Conservation (phyloP, 148 eudicot genomes). For the Chenopodium berlandieri region DNA sequence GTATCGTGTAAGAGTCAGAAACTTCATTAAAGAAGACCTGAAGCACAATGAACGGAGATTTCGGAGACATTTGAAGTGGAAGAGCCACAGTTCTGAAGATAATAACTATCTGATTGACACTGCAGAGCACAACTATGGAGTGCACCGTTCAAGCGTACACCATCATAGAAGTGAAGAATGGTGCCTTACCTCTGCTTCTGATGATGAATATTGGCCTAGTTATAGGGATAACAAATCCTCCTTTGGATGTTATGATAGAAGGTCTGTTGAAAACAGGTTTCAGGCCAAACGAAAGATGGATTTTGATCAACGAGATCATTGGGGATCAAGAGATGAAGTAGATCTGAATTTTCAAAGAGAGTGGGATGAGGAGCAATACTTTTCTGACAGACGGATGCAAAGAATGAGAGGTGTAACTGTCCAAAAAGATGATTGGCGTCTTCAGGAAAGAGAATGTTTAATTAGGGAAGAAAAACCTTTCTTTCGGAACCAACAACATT, state of each 20-base stretch:
- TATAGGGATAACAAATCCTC: conserved; percentile 13
- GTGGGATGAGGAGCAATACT: conserved; percentile 22
- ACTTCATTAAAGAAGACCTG: conserved; percentile 11
- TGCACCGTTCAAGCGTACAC: conserved; percentile 2
- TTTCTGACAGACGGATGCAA: conserved; percentile 17
- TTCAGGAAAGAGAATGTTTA: conserved; percentile 18
- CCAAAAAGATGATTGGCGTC: conserved; percentile 23
- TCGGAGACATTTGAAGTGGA: conserved; percentile 18
- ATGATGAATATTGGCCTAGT: conserved; percentile 20
- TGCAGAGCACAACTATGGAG: not conserved
- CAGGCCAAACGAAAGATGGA: not conserved
- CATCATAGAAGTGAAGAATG: conserved; percentile 13
- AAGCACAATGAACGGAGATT: conserved; percentile 3
- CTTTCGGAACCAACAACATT: conserved; percentile 3
- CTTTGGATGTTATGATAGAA: conserved; percentile 10
- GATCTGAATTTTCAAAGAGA: conserved; percentile 10
- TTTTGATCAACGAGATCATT: conserved; percentile 12
- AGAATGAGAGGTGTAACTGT: conserved; percentile 7
- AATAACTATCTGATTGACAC: not conserved
- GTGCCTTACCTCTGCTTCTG: not conserved
- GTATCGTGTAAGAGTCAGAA: conserved; percentile 22
- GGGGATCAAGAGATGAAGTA: conserved; percentile 19
- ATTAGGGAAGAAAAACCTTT: not conserved
- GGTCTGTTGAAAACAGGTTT: conserved; percentile 5
- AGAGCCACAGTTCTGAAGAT: not conserved